phyloP scores from a whole-genome alignment of 768 basidiomycete genomes.

The Lyophyllum atratum region DNA sequence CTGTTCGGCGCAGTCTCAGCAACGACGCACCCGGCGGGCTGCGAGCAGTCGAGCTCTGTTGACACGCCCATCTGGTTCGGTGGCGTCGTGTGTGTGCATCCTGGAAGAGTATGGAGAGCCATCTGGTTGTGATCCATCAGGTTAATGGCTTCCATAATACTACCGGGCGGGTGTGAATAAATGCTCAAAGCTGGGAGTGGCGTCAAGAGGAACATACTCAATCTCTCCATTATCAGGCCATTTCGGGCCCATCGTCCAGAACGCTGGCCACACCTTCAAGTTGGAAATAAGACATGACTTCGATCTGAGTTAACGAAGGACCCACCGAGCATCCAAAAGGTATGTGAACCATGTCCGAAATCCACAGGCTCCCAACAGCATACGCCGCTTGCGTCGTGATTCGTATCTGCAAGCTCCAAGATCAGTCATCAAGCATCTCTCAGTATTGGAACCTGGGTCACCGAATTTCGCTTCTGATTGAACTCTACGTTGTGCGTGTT shows the following conservation, averaged over 20 bases:
- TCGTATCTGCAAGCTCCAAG: constrained; percentile 34
- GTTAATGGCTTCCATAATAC: constrained; percentile 87
- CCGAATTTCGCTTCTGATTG: constrained; percentile 60
- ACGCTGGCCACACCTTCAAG: constrained; percentile 47
- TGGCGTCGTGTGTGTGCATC: constrained; percentile 38
- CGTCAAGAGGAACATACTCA: constrained; percentile 28
- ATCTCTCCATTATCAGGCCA: constrained; percentile 55
- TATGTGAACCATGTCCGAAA: constrained; percentile 47
- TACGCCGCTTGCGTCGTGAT: constrained; percentile 46
- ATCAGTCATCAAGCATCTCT: neutral
- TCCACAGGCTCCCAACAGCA: constrained; percentile 43
- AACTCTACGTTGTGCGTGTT: constrained; percentile 56
- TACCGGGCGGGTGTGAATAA: constrained; percentile 26
- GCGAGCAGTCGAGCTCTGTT: constrained; percentile 56
- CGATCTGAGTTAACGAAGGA: neutral
- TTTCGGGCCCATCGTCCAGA: constrained; percentile 45
- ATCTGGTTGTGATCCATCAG: constrained; percentile 68
- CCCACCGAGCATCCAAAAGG: constrained; percentile 55
- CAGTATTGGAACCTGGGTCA: constrained; percentile 30
- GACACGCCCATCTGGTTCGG: constrained; percentile 50
- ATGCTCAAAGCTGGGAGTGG: neutral
- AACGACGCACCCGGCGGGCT: constrained; percentile 67
- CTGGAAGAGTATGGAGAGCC: constrained; percentile 69
- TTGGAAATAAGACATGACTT: neutral
- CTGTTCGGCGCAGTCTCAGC: constrained; percentile 58